Base-by-base conservation (phyloP, 1,139 yeast genomes). In the Candida tetrigidarum region DNA sequence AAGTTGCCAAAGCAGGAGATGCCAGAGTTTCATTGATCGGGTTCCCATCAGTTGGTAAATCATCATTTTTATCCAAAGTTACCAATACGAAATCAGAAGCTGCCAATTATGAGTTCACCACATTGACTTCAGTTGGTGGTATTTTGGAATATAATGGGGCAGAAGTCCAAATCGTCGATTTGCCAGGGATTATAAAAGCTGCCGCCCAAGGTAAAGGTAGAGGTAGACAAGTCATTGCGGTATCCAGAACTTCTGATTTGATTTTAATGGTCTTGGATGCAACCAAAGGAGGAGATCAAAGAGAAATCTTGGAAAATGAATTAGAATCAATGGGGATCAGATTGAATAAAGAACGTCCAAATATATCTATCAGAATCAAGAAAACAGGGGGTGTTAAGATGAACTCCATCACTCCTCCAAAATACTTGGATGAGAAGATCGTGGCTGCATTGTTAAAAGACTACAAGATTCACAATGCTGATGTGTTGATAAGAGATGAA, bases 171-270 rank as follows among this genome's bases (percentile, higher is more conserved):
- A 86, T 93, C 56, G 92, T 93, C 14, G 99, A 93, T 78, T 72
- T 93, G 49, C 99, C 99, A 0, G 99, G 99, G 64, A 93, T 93
- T 57, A 93, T 93, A 50, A 90, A 89, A 62, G 98, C 98, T 34
- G 99, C 99, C 11, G 78, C 96, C 23, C 97, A 89, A 62, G 99
- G 99, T 59, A 91, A 92, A 64, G 99, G 99, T 58, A 82, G 99
- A 66, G 99, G 99, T 49, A 78, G 96, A 57, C 98, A 93, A 63
- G 99, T 93, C 37, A 92, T 93, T 54, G 88, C 98, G 1, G 95
- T 96, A 1, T 96, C 97, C 0, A 84, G 95, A 65, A 93, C 99
- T 0, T 91, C 97, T 0, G 98, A 93, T 62, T 72, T 93, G 61
- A 85, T 93, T 51, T 71, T 93, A 61, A 93, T 93, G 96, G 93